A percentile compares a stretch with the other conserved stretches of the same genome.
Evolutionary conservation across 2,329 filamentous ascomycete species (phyloP).

Genomic region (Fonsecaea erecta): DNA sequence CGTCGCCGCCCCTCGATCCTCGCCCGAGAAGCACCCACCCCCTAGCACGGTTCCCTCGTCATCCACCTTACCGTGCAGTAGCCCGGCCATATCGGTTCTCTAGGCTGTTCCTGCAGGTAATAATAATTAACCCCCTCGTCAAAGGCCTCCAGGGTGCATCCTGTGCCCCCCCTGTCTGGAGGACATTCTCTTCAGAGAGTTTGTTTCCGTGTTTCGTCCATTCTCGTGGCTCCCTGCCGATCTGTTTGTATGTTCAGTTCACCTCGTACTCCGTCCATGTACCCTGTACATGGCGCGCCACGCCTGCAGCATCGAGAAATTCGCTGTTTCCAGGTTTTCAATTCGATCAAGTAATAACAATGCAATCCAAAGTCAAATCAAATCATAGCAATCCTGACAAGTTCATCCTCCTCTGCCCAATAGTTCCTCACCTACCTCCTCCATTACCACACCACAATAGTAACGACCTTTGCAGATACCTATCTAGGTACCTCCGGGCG

Average conservation of each 20-base stretch:
- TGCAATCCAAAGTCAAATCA: not conserved
- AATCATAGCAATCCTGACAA: not conserved
- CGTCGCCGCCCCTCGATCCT: not conserved
- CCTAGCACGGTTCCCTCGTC: too few species aligned
- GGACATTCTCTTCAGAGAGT: not conserved
- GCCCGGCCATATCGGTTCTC: not conserved
- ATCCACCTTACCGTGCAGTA: not conserved
- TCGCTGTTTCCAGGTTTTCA: not conserved
- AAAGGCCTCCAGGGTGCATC: not conserved
- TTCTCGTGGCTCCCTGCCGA: not conserved
- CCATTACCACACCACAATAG: not conserved
- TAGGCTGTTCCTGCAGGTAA: slow-evolving; percentile 4
- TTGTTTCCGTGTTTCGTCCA: not conserved
- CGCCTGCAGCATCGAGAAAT: not conserved
- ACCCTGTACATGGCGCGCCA: not conserved
- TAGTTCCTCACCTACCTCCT: not conserved
- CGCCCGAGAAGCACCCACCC: not conserved
- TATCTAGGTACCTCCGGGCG: not conserved
- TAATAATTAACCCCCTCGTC: not conserved
- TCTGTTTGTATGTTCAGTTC: not conserved
- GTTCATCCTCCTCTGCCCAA: not conserved
- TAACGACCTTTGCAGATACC: not conserved
- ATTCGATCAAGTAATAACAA: not conserved
- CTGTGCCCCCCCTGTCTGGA: not conserved
- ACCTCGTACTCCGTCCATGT: not conserved